Percentiles rank a stretch among this genome's conserved stretches.
Conservation (phyloP, 2,329 filamentous ascomycete species). For the Aspergillus costaricaensis region DNA sequence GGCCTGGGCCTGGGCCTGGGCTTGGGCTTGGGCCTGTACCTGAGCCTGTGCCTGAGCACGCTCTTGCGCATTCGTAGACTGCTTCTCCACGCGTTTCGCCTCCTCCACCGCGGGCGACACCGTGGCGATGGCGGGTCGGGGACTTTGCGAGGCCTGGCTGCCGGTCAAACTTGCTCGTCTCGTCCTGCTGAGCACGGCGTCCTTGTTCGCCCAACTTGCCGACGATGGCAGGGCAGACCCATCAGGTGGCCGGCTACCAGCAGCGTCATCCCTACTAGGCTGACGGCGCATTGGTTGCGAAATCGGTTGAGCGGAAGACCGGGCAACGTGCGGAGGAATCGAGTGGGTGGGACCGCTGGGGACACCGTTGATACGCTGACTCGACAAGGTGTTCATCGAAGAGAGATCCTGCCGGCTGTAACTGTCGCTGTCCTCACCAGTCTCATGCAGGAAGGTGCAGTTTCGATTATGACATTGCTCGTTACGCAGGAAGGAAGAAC, state of each 20-base stretch:
- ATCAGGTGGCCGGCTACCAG: constrained; percentile 62
- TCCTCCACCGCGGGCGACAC: constrained; percentile 41
- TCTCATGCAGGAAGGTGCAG: constrained; percentile 97
- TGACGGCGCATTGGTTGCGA: constrained; percentile 69
- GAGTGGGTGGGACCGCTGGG: constrained; percentile 25
- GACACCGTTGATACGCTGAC: constrained; percentile 58
- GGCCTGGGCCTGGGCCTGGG: neutral
- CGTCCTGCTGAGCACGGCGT: constrained; percentile 66
- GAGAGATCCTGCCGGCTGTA: constrained; percentile 93
- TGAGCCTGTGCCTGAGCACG: constrained; percentile 12
- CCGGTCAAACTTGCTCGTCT: constrained; percentile 73
- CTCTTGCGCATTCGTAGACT: constrained; percentile 27
- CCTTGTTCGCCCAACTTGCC: constrained; percentile 83
- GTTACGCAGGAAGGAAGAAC: constrained; percentile 91
- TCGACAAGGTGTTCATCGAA: constrained; percentile 87
- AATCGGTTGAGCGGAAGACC: constrained; percentile 54
- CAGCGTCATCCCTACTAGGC: constrained; percentile 72
- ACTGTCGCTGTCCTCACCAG: constrained; percentile 96
- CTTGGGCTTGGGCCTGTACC: neutral
- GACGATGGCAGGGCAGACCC: constrained; percentile 89
- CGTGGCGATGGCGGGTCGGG: constrained; percentile 59
- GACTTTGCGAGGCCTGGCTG: constrained; percentile 79
- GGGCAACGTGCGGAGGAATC: constrained; percentile 45
- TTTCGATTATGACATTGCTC: constrained; percentile 94
- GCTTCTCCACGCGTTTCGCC: constrained; percentile 37